Base-by-base conservation (phyloP, 2,329 filamentous ascomycete genomes). In the Claviceps spartinae region DNA sequence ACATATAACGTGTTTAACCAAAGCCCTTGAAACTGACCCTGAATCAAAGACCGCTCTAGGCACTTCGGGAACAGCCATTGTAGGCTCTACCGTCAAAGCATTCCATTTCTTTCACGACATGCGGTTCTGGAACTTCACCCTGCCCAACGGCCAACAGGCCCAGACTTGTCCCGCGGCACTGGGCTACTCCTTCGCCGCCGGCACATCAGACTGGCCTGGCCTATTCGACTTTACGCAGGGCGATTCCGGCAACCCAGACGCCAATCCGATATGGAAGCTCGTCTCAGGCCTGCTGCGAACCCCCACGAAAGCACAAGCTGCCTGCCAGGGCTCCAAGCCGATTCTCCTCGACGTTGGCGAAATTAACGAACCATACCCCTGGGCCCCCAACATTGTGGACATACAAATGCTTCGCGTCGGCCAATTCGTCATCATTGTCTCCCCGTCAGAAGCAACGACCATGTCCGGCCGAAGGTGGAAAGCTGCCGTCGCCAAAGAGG, bases 161-260 rank as follows among this genome's bases (percentile, higher is more conserved):
- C 74, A 70, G 48, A 95, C 90, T 0, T 97, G 91, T 60, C 84
- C 89, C 3, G 90, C 90, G 0, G 88, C 89, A 0, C 71, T 97
- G 54, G 91, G 91, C 5, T 95, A 93, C 64, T 90, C 86, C 0
- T 97, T 97, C 63, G 91, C 91, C 0, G 91, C 87, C 1, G 91
- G 91, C 11, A 97, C 91, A 0, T 87, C 88, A 0, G 91, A 97
- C 64, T 88, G 91, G 5, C 90, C 91, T 0, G 91, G 91, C 0
- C 82, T 82, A 0, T 95, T 95, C 61, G 91, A 97, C 67, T 96
- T 97, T 64, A 93, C 87, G 1, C 91, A 97, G 63, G 90, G 89
- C 57, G 79, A 86, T 57, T 79, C 81, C 0, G 83, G 82, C 36
- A 73, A 79, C n/a, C 83, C 88, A 42, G 78, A 77, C 22, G 64